These are phyloP conservation scores for Talaromyces pinophilus DNA, from an alignment of 2,329 filamentous ascomycete species.

Conservation along the genomic window DNA sequence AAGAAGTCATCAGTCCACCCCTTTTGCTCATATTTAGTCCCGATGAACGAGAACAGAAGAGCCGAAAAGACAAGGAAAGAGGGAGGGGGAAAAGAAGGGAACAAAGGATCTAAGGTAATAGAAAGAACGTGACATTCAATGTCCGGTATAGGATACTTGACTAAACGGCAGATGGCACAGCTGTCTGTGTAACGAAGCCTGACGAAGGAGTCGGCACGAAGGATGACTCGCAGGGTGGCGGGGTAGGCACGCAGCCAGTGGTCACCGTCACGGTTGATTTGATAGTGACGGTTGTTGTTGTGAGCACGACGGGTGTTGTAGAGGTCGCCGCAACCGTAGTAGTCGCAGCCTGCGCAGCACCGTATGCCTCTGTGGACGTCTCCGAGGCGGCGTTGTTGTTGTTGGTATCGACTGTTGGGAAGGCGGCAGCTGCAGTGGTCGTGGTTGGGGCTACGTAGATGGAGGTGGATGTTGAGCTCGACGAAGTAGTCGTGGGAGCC, in stretches of 20 bases:
- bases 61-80: neutral
- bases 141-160: neutral
- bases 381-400: neutral
- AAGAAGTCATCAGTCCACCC: neutral
- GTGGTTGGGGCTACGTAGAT: neutral
- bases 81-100: neutral
- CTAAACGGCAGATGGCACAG: conserved; percentile 6
- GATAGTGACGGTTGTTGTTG: conserved; percentile 12
- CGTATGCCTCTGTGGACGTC: neutral
- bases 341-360: neutral
- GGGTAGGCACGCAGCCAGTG: conserved; percentile 2
- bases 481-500: neutral
- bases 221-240: conserved; percentile 5
- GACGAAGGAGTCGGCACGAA: conserved; percentile 6
- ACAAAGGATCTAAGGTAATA: neutral
- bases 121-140: neutral
- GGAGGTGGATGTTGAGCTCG: neutral
- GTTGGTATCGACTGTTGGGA: conserved; percentile 1
- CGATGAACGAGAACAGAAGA: neutral
- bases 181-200: conserved; percentile 1
- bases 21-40: neutral
- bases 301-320: neutral
- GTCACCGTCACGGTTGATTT: conserved; percentile 11
- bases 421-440: neutral
- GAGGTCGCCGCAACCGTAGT: neutral